Base-by-base conservation (phyloP, 768 basidiomycete species). In the Mycena vulgaris region DNA sequence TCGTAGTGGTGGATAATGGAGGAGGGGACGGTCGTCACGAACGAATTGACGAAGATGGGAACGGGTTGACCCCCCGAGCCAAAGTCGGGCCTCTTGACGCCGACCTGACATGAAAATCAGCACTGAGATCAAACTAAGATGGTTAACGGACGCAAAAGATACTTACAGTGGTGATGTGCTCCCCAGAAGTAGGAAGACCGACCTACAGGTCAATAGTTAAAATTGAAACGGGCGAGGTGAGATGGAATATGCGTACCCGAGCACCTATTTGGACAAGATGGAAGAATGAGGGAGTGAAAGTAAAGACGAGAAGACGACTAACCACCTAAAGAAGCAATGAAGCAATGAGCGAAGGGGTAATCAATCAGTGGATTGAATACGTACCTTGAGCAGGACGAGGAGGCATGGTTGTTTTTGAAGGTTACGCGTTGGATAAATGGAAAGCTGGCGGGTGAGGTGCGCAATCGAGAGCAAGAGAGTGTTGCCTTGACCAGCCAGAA, bases 41-140 rank as follows among this genome's bases (percentile, higher is more conserved):
- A 95, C 59, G 91, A 91, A 78, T 95, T 95, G 35, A 87, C 85
- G 59, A 67, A 80, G 57, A 86, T 82, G 28, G 78, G 78, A 17
- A 83, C 68, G 48, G 75, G 74, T 27, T 77, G 77, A 5, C 93
- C 94, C 13, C 84, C 83, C 0, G 82, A 85, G 25, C 92, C 93
- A 74, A 86, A 93, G 40, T 84, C 87, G 31, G 91, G 86, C 45
- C 94, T 85, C 74, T 87, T 90, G 40, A 94, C 94, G 21, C 93
- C 93, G 45, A 93, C 83, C 71, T 73, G 17, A 5, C 30, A 25
- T 16, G 0, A 1, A 6, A 10, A 52, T 27, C 17, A 39, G 23
- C 17, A 61, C 25, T 27, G 30, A 53, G n/a, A 13, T n/a, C n/a
- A n/a, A n/a, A n/a, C n/a, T n/a, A n/a, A n/a, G 10, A 31, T n/a